phyloP scores from a whole-genome alignment of 2,329 filamentous ascomycete genomes.

The Diplodia mutila region DNA sequence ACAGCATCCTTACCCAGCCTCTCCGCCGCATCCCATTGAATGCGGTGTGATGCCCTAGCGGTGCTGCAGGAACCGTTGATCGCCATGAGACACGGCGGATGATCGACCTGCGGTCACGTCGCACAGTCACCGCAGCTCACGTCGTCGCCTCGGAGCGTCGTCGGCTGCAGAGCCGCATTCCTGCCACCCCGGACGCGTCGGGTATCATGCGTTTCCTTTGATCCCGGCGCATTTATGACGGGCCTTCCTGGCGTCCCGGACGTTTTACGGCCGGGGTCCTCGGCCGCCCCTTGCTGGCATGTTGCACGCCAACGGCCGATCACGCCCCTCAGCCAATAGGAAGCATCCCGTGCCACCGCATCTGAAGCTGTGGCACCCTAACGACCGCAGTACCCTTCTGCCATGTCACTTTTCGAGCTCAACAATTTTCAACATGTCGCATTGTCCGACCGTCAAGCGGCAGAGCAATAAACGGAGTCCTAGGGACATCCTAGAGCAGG shows the following conservation, averaged over 20 bases:
- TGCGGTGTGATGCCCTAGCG: background rate
- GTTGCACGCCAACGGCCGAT: conserved; percentile 17
- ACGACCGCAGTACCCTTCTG: background rate
- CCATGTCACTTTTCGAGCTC: conserved; percentile 14
- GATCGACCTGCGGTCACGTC: conserved; percentile 11
- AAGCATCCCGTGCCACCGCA: background rate
- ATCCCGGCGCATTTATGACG: background rate
- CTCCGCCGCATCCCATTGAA: background rate
- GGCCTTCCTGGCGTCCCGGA: background rate
- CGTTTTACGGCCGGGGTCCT: background rate
- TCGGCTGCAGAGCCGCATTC: conserved; percentile 13
- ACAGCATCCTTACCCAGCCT: background rate
- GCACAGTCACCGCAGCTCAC: background rate
- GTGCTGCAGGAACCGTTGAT: conserved; percentile 6
- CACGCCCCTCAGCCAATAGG: conserved; percentile 8
- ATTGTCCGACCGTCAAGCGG: conserved; percentile 10
- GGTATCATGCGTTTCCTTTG: background rate
- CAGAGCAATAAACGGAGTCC: conserved; percentile 3
- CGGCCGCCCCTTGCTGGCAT: background rate
- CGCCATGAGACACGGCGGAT: conserved; percentile 13
- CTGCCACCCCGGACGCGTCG: conserved; percentile 3
- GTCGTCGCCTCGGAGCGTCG: conserved; percentile 7
- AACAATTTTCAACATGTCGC: conserved; percentile 9
- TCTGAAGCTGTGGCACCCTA: background rate
- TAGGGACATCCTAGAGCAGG: background rate